Evolutionary conservation across 805 yeast species (phyloP).

Genomic region (Jamesozyma piceae): DNA sequence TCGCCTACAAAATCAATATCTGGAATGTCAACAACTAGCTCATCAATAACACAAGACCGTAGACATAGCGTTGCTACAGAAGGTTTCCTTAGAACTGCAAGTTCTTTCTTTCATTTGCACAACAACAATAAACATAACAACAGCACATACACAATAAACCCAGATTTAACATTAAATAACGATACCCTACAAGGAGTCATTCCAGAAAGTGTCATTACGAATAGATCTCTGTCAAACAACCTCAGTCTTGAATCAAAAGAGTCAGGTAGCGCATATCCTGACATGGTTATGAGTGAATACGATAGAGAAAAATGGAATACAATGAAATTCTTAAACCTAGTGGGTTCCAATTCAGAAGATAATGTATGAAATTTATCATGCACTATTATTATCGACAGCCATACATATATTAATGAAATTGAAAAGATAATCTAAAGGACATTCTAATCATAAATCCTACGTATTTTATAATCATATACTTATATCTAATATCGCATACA

Average conservation of each 20-base stretch:
- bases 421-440: too few species aligned
- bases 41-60: slow-evolving; percentile 7
- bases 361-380: too few species aligned
- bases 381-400: too few species aligned
- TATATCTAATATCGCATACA: too few species aligned
- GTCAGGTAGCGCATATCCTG: slow-evolving; percentile 19
- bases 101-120: slow-evolving; percentile 11
- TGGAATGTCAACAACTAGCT: slow-evolving; percentile 8
- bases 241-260: slow-evolving; percentile 6
- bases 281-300: slow-evolving; percentile 26
- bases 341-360: slow-evolving; percentile 5
- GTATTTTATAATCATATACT: too few species aligned
- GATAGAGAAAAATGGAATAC: slow-evolving; percentile 31
- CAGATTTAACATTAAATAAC: slow-evolving; percentile 2
- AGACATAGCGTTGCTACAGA: slow-evolving; percentile 14
- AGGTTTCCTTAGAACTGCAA: slow-evolving; percentile 6
- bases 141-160: slow-evolving; percentile 3
- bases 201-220: background rate
- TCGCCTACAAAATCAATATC: slow-evolving; percentile 28
- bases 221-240: slow-evolving; percentile 6
- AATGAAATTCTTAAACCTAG: slow-evolving; percentile 5
- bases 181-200: slow-evolving; percentile 1
- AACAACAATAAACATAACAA: background rate
- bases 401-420: too few species aligned
- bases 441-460: too few species aligned